These are phyloP conservation scores for Miscanthus lutarioriparius DNA, from an alignment of 176 grass and related monocot genomes.

Conservation along the genomic window DNA sequence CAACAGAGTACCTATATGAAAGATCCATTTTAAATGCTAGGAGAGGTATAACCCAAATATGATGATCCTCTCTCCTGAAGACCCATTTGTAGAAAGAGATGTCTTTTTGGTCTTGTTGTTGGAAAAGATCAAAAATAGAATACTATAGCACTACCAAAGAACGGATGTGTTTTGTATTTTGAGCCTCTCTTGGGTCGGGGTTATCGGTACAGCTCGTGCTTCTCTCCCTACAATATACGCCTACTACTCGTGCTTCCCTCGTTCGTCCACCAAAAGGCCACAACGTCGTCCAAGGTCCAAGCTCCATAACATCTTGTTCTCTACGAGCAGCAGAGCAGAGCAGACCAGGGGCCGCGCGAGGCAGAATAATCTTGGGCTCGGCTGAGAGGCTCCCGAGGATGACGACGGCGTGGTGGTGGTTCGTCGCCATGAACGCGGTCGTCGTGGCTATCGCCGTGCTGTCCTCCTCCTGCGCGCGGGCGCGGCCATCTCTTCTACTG, in stretches of 20 bases:
- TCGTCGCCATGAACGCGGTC: slow-evolving; percentile 35
- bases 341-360: background rate
- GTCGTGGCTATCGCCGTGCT: slow-evolving; percentile 35
- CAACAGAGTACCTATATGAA: no score
- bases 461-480: background rate
- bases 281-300: background rate
- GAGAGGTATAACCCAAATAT: no score
- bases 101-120: no score
- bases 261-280: background rate
- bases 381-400: background rate
- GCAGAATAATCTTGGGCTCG: background rate
- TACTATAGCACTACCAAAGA: no score
- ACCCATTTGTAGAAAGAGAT: no score
- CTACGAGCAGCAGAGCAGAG: background rate
- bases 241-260: background rate
- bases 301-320: background rate
- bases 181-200: no score
- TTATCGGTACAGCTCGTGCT: no score
- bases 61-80: no score
- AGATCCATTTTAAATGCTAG: no score
- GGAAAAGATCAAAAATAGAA: no score
- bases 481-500: background rate
- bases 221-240: background rate
- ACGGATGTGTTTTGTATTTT: no score
- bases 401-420: slow-evolving; percentile 20